A percentile compares a stretch with the other conserved stretches of the same genome.
phyloP scores from a whole-genome alignment of 139 green algal genomes.

The Astrephomene gubernaculifera region DNA sequence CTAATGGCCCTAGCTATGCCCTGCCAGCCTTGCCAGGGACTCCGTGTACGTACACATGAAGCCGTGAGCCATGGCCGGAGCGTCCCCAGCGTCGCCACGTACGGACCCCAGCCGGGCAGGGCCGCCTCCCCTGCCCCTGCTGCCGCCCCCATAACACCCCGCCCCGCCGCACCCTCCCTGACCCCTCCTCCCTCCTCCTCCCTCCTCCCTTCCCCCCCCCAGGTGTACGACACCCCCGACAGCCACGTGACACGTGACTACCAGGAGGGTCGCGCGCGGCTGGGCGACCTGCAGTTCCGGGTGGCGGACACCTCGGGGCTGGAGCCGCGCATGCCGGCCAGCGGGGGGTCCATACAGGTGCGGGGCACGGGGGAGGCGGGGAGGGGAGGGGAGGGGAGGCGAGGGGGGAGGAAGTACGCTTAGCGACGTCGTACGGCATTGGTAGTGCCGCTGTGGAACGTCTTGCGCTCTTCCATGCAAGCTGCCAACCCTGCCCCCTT shows the following conservation, averaged over 20 bases:
- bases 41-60: no score
- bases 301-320: slow-evolving; percentile 92
- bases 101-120: no score
- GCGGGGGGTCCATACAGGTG: slow-evolving; percentile 66
- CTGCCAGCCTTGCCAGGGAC: no score
- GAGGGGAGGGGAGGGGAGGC: not conserved
- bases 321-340: slow-evolving; percentile 66
- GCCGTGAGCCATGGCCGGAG: no score
- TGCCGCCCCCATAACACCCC: not conserved
- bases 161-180: not conserved
- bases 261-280: slow-evolving; percentile 72
- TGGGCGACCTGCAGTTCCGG: slow-evolving; percentile 89
- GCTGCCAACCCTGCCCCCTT: no score
- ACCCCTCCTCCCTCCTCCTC: not conserved
- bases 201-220: not conserved
- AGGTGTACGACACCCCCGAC: slow-evolving; percentile 90
- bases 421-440: no score
- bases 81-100: no score
- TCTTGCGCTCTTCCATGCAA: no score
- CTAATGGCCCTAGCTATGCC: no score
- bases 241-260: slow-evolving; percentile 96
- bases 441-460: no score
- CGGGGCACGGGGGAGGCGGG: not conserved
- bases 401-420: not conserved
- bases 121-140: not conserved